Evolutionary conservation across 2,329 filamentous ascomycete genomes (phyloP), one percentile per base, ranked within the genome.

Genomic region (Moelleriella libera): DNA sequence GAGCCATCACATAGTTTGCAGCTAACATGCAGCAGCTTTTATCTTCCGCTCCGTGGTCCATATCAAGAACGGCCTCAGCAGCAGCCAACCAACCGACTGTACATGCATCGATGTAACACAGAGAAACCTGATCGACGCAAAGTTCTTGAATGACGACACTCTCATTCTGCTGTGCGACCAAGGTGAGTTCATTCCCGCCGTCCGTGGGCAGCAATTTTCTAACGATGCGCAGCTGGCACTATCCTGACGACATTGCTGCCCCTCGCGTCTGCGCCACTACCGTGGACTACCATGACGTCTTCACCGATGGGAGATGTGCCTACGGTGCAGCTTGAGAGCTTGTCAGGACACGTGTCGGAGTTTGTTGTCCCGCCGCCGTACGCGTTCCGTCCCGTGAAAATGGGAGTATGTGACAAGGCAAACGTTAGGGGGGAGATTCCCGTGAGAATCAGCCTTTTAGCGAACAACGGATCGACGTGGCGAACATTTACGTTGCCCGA

Each of bases 131-230:
- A 60, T 78, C 21, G 82, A 88, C 58, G 61, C 83, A 11, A 81
- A 82, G 57, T 87, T 88, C 56, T 70, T 85, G 42, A 72, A 83
- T 54, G 76, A 83, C 48, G 62, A 70, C 10, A 70, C 66, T 0
- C 59, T 88, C 2, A 68, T 88, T 47, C 54, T 85, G 1, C 70
- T 88, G 2, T 63, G 75, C 73, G 63, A 57, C 59, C 42, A 53
- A 46, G 66, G 72, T 69, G 56, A 41, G 21, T 39, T 40, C 30
- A 30, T 41, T 48, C 39, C 41, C 21, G 6, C 29, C 8, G 11
- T 5, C 11, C 31, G 7, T 37, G 3, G 12, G 34, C 34, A 37
- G 8, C 34, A 5, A 12, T 37, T 8, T 37, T 12, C 34, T 37
- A 5, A 37, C 12, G 8, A 12, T 37, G 12, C 4, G 34, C 34